A percentile compares a stretch with the other conserved stretches of the same genome.
Evolutionary conservation across 345 rosid species (phyloP).

Genomic region (Capsella bursapastoris): DNA sequence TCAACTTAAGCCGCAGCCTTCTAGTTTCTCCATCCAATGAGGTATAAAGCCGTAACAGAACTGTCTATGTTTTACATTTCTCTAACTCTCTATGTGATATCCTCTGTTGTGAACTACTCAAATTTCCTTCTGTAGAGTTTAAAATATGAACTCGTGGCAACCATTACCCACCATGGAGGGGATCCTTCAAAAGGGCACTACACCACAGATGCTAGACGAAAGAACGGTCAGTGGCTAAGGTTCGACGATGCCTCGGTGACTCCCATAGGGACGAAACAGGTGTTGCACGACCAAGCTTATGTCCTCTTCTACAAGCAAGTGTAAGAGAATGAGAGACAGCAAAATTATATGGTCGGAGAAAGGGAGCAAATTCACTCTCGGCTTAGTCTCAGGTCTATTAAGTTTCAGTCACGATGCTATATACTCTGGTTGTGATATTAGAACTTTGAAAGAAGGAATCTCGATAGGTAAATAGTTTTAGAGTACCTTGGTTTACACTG

Average conservation of each 20-base stretch:
- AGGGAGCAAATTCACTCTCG: conserved; percentile 14
- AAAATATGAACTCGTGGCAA: conserved; percentile 89
- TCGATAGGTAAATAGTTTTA: conserved; percentile 44
- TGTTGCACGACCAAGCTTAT: conserved; percentile 91
- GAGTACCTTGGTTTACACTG: conserved; percentile 39
- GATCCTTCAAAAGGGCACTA: conserved; percentile 96
- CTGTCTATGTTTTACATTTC: not conserved
- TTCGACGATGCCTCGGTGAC: conserved; percentile 84
- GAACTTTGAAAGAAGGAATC: conserved; percentile 36
- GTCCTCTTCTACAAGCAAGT: conserved; percentile 88
- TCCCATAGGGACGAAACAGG: conserved; percentile 65
- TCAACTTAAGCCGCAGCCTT: conserved; percentile 67
- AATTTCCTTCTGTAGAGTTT: conserved; percentile 56
- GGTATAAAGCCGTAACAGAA: conserved; percentile 49
- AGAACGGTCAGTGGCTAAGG: conserved; percentile 79
- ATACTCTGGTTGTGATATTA: conserved; percentile 23
- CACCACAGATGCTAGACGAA: conserved; percentile 75
- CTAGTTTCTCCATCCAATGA: conserved; percentile 67
- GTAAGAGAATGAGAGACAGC: conserved; percentile 43
- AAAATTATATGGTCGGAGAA: conserved; percentile 25
- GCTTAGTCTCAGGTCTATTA: conserved; percentile 13
- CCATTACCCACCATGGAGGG: conserved; percentile 90
- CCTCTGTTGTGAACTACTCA: conserved; percentile 20
- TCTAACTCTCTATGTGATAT: conserved; percentile 24
- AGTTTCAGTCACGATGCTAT: conserved; percentile 25